A percentile compares a stretch with the other conserved stretches of the same genome.
Evolutionary conservation across 202 grass and related monocot species (phyloP).

Genomic region (Thinopyrum obtusiflorum): DNA sequence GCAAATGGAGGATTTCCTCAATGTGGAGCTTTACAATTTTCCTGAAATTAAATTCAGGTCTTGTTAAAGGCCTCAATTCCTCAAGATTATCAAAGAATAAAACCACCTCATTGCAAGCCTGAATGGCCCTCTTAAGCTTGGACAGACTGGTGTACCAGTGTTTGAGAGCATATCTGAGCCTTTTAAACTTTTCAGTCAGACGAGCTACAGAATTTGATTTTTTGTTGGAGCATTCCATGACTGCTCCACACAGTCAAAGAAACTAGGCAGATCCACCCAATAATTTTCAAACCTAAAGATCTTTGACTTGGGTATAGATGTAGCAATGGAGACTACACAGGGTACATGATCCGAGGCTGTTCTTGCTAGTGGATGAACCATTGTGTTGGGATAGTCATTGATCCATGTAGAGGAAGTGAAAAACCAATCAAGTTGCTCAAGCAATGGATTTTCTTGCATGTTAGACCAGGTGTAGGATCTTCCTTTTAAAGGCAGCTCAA

Average conservation of each 20-base stretch:
- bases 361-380: too few relatives aligned
- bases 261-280: not conserved
- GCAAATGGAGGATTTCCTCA: too few relatives aligned
- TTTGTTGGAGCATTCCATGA: not conserved
- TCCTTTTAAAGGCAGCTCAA: too few relatives aligned
- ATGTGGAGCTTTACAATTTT: not conserved
- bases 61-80: not conserved
- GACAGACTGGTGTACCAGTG: not conserved
- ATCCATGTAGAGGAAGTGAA: too few relatives aligned
- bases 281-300: not conserved
- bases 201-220: not conserved
- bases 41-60: not conserved
- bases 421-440: too few relatives aligned
- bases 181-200: not conserved
- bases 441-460: too few relatives aligned
- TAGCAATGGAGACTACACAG: too few relatives aligned
- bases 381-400: too few relatives aligned
- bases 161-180: not conserved
- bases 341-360: too few relatives aligned
- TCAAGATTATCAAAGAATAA: not conserved
- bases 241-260: not conserved
- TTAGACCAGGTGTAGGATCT: too few relatives aligned
- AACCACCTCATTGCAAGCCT: not conserved
- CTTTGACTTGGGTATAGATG: not conserved
- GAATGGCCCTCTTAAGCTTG: not conserved